Evolutionary conservation across 2,329 filamentous ascomycete genomes (phyloP).

Genomic region (Pestalotiopsis fici): DNA sequence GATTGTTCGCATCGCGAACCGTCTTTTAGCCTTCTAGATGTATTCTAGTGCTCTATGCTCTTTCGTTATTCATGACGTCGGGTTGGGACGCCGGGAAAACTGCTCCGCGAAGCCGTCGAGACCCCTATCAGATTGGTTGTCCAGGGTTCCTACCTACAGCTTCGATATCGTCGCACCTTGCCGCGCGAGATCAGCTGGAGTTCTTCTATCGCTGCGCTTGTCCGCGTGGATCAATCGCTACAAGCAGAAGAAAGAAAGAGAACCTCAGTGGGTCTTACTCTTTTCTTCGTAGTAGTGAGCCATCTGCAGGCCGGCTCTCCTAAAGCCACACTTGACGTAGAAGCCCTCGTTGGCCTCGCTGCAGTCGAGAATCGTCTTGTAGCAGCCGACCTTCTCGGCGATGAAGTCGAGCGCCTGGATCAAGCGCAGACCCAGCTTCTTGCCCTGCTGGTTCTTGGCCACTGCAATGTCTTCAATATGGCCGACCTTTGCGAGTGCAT

Average conservation of each 20-base stretch:
- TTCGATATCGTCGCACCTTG: not conserved
- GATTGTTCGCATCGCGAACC: not conserved
- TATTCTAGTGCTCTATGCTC: not conserved
- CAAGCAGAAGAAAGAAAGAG: not conserved
- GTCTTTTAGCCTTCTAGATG: not conserved
- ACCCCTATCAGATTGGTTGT: not conserved
- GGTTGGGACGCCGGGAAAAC: not conserved
- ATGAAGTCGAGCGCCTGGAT: conserved; percentile 93
- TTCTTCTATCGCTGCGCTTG: not conserved
- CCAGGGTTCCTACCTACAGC: not conserved
- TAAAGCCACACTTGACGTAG: conserved; percentile 97
- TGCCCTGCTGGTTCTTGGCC: conserved; percentile 91
- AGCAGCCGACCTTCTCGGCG: conserved; percentile 88
- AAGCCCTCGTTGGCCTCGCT: conserved; percentile 96
- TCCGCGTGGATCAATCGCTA: not conserved
- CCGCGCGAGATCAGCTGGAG: not conserved
- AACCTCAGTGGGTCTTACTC: conserved; percentile 38
- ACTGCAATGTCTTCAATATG: conserved; percentile 99
- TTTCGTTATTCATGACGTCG: not conserved
- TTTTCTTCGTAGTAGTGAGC: conserved; percentile 83
- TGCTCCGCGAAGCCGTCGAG: not conserved
- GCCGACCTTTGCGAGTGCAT: conserved; percentile 79
- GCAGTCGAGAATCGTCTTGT: conserved; percentile 97
- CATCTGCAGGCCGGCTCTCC: conserved; percentile 92
- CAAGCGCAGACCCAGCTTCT: conserved; percentile 89